Base-by-base conservation (phyloP, 1,284 basidiomycete genomes). In the Paramarasmius palmivorus region DNA sequence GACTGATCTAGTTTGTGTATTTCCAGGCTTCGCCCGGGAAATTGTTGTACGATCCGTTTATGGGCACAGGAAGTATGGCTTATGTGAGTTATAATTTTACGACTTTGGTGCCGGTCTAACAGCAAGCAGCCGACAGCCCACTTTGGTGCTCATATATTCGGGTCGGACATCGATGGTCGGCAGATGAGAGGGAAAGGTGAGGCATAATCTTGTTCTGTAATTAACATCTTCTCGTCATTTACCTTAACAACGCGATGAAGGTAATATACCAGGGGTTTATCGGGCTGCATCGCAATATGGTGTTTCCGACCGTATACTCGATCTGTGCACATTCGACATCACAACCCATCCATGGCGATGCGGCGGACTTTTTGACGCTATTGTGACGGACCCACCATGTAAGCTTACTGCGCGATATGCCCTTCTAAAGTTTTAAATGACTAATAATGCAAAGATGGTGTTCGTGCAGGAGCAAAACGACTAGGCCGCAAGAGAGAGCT, bases 161-260 rank as follows among this genome's bases (percentile, higher is more conserved):
- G 96, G 4, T 96, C 93, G 25, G 97, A 99, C 68, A 98, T 99
- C 50, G 97, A 99, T 64, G 96, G 95, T 0, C 79, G 96, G 46
- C 95, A 98, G 67, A 96, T 99, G 88, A 78, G 94, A 56, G 96
- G 96, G 15, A 97, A 95, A 81, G 82, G 88, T 86, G 56, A 22
- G 54, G 48, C 20, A 25, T 38, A 49, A 12, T 34, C 36, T 19
- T 35, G 36, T 25, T 8, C 32, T 37, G 48, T 49, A 26, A 17
- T 22, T 20, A 34, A n/a, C 9, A 15, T 15, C 17, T 32, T 29
- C 22, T n/a, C 38, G 20, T 48, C 14, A 46, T 46, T 9, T 46
- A n/a, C n/a, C 25, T 12, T 19, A 46, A 26, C 10, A 29, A 4
- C 29, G 25, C 46, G 49, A 57, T 38, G 10, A 59, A 76, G 71